A percentile compares a stretch with the other conserved stretches of the same genome.
Evolutionary conservation across 495 filamentous ascomycete species (phyloP).

Genomic region (Neurospora sp.): DNA sequence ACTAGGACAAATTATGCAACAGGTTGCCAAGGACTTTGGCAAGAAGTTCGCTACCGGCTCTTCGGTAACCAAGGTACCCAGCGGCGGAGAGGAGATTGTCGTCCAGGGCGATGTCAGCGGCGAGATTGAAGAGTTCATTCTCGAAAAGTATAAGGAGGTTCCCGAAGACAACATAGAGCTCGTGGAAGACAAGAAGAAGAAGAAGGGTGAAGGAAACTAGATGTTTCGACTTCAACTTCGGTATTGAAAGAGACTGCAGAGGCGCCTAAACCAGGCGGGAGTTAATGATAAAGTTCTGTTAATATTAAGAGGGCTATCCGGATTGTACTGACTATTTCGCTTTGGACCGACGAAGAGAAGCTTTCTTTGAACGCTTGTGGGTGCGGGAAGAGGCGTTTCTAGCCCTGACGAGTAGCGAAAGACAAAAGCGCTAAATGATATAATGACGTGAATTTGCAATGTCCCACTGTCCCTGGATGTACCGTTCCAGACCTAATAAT

Average conservation of each 20-base stretch:
- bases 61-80: constrained; percentile 80
- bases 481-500: neutral
- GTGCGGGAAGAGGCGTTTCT: neutral
- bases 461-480: neutral
- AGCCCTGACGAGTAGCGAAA: neutral
- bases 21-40: constrained; percentile 67
- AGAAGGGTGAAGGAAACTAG: constrained; percentile 12
- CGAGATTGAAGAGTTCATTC: constrained; percentile 82
- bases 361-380: neutral
- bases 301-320: neutral
- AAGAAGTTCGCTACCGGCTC: constrained; percentile 91
- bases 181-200: constrained; percentile 88
- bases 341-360: neutral
- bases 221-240: neutral
- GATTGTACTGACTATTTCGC: neutral
- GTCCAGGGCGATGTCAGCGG: constrained; percentile 96
- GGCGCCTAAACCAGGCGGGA: neutral
- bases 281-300: neutral
- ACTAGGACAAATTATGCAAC: neutral
- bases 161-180: constrained; percentile 91
- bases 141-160: constrained; percentile 74
- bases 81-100: constrained; percentile 89
- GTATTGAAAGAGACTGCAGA: neutral
- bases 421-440: neutral
- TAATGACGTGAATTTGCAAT: neutral